These are phyloP conservation scores for Ensete ventricosum DNA, from an alignment of 176 grass and related monocot species.

Conservation along the genomic window DNA sequence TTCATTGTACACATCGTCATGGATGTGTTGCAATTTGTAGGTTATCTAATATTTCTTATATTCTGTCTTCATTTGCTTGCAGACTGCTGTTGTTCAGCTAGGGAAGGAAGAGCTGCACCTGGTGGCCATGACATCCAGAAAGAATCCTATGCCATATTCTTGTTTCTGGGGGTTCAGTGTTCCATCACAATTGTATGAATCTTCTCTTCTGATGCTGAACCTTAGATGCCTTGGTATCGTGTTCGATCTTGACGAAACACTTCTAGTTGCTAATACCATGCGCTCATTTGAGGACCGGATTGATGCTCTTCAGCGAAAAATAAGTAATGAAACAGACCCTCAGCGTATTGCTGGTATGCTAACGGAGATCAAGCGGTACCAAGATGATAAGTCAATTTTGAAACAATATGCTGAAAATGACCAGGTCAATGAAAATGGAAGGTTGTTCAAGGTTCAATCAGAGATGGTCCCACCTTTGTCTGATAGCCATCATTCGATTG, in stretches of 20 bases:
- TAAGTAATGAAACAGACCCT: constrained; percentile 76
- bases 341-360: constrained; percentile 71
- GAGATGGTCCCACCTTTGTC: constrained; percentile 76
- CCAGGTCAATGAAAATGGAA: constrained; percentile 78
- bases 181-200: constrained; percentile 58
- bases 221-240: constrained; percentile 83
- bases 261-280: constrained; percentile 82
- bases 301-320: constrained; percentile 81
- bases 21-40: too few species aligned
- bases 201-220: constrained; percentile 87
- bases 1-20: too few species aligned
- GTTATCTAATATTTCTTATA: too few species aligned
- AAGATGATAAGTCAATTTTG: constrained; percentile 83
- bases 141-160: constrained; percentile 41
- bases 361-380: constrained; percentile 89
- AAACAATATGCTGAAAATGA: constrained; percentile 94
- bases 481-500: constrained; percentile 75
- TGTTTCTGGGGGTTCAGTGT: constrained; percentile 96
- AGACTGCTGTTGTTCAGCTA: constrained; percentile 80
- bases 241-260: constrained; percentile 96
- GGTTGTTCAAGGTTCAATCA: constrained; percentile 77
- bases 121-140: constrained; percentile 78
- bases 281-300: constrained; percentile 92
- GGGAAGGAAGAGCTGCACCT: constrained; percentile 89
- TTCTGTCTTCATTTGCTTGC: constrained; percentile 17